phyloP scores from a whole-genome alignment of 2,329 filamentous ascomycete species.

The Aspergillus ibericus region DNA sequence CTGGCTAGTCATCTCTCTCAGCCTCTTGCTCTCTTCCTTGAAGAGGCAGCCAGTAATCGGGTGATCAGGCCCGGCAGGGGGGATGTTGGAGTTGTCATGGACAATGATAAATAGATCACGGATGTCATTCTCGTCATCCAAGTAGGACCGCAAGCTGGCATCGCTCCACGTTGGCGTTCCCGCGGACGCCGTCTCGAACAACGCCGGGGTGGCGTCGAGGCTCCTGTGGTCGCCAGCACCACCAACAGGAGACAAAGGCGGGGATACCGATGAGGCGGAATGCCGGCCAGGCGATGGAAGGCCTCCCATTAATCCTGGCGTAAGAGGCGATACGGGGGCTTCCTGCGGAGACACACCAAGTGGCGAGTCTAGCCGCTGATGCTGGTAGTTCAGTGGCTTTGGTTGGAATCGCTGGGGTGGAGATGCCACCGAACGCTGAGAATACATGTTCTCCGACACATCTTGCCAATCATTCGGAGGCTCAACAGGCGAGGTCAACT shows the following conservation, averaged over 20 bases:
- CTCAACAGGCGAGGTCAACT: constrained; percentile 25
- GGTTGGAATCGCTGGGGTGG: constrained; percentile 32
- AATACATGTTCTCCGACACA: constrained; percentile 7
- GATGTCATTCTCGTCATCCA: constrained; percentile 86
- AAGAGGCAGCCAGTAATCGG: constrained; percentile 79
- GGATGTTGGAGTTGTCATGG: constrained; percentile 83
- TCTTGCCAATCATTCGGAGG: constrained; percentile 12
- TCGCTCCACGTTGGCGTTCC: constrained; percentile 77
- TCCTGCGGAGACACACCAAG: constrained; percentile 63
- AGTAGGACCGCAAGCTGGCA: constrained; percentile 78
- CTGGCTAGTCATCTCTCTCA: constrained; percentile 86
- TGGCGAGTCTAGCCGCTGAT: constrained; percentile 67
- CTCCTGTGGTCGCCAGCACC: constrained; percentile 30
- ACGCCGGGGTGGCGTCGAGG: constrained; percentile 48
- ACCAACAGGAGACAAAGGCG: constrained; percentile 54
- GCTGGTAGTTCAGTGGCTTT: constrained; percentile 29
- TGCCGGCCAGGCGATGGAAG: constrained; percentile 68
- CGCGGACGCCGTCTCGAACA: constrained; percentile 58
- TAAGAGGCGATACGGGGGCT: constrained; percentile 41
- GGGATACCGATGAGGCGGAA: constrained; percentile 60
- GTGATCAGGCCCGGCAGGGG: constrained; percentile 78
- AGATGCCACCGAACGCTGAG: constrained; percentile 26
- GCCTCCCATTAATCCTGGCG: constrained; percentile 68
- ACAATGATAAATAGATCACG: constrained; percentile 87
- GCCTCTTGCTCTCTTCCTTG: constrained; percentile 78